A percentile compares a stretch with the other conserved stretches of the same genome.
Conservation (phyloP, 1,139 yeast species). For the Suhomyces bribrorum region DNA sequence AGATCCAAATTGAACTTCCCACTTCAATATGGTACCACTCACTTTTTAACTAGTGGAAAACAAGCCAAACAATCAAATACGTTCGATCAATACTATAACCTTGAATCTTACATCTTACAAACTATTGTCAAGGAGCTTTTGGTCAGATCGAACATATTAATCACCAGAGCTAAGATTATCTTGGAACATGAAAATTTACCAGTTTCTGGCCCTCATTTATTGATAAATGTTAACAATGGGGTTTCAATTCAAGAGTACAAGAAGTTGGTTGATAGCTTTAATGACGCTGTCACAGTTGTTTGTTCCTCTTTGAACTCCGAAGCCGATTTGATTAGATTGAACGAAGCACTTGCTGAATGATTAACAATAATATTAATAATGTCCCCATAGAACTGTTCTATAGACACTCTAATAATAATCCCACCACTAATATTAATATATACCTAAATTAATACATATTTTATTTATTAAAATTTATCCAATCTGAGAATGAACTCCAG, state of each 20-base stretch:
- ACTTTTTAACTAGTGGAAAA: constrained; percentile 41
- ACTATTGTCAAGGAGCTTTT: constrained; percentile 58
- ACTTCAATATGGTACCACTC: constrained; percentile 46
- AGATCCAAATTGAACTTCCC: constrained; percentile 49
- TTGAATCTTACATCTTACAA: constrained; percentile 65
- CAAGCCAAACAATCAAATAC: constrained; percentile 35
- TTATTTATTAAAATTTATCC: constrained; percentile 1
- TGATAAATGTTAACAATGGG: constrained; percentile 59
- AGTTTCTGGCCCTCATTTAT: constrained; percentile 65
- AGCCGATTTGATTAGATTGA: constrained; percentile 13
- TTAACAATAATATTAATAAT: constrained; percentile 7
- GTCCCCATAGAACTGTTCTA: constrained; percentile 7
- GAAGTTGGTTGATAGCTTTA: constrained; percentile 21
- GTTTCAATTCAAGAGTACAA: constrained; percentile 54
- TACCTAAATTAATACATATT: not conserved
- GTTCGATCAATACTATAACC: constrained; percentile 50
- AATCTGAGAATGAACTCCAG: not conserved
- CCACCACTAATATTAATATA: constrained; percentile 2
- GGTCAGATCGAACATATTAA: constrained; percentile 53
- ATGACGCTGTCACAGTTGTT: constrained; percentile 17
- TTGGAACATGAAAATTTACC: constrained; percentile 78
- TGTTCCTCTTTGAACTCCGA: constrained; percentile 13
- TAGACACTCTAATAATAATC: constrained; percentile 6
- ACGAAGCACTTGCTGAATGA: constrained; percentile 9
- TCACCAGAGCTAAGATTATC: constrained; percentile 69